These are phyloP conservation scores for Colletotrichum sp. DNA, from an alignment of 2,329 filamentous ascomycete species.

Conservation along the genomic window DNA sequence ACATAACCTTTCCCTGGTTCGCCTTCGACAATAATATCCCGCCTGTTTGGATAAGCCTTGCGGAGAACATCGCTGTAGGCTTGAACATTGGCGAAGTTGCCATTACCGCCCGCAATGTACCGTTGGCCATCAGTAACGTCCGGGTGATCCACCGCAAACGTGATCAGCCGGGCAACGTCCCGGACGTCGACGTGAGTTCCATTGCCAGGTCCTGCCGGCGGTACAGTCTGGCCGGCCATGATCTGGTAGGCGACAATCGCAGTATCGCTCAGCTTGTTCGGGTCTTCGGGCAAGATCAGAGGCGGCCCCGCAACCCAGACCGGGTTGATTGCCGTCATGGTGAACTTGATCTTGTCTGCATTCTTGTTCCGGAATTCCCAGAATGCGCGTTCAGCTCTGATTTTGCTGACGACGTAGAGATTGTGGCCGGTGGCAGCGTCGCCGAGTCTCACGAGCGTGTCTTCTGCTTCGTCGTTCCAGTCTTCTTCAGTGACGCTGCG, in stretches of 20 bases:
- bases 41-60: background rate
- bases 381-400: constrained; percentile 31
- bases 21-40: constrained; percentile 1
- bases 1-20: constrained; percentile 9
- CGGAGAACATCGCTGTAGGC: constrained; percentile 9
- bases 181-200: constrained; percentile 18
- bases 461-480: constrained; percentile 35
- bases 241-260: constrained; percentile 26
- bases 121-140: background rate
- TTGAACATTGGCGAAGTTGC: constrained; percentile 1
- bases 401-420: constrained; percentile 36
- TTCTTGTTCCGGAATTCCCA: constrained; percentile 32
- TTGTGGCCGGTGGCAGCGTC: constrained; percentile 13
- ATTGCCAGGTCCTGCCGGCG: background rate
- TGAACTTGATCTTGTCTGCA: constrained; percentile 28
- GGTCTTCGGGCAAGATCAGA: constrained; percentile 10
- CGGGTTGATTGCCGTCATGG: constrained; percentile 21
- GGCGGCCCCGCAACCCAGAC: constrained; percentile 18
- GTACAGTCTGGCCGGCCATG: constrained; percentile 1
- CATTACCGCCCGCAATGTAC: background rate
- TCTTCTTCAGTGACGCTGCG: constrained; percentile 25
- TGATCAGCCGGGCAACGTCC: constrained; percentile 6
- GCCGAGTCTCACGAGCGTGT: constrained; percentile 29
- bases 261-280: constrained; percentile 8
- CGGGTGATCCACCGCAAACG: background rate